These are phyloP conservation scores for Lachnellula willkommii DNA, from an alignment of 2,329 filamentous ascomycete genomes.

Conservation along the genomic window DNA sequence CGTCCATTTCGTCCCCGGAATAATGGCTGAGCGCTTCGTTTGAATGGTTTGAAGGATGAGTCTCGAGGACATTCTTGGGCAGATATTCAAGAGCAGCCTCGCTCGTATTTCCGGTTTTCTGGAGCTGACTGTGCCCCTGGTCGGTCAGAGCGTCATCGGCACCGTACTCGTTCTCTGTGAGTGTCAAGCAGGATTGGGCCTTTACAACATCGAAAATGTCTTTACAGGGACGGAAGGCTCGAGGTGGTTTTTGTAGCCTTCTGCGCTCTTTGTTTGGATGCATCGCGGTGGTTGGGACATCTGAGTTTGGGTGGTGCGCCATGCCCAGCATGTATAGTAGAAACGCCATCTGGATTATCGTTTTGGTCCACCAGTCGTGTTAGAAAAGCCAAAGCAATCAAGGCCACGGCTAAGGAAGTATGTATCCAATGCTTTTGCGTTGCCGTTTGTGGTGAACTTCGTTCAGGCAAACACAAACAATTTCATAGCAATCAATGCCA, in stretches of 20 bases:
- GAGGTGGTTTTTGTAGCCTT: not conserved
- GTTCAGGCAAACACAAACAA: too few species aligned
- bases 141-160: slow-evolving; percentile 4
- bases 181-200: slow-evolving; percentile 10
- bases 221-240: slow-evolving; percentile 5
- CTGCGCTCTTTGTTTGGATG: not conserved
- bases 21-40: slow-evolving; percentile 5
- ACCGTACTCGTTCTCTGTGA: slow-evolving; percentile 2
- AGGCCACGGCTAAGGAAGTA: too few species aligned
- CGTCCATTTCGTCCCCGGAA: slow-evolving; percentile 7
- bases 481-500: too few species aligned
- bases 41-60: not conserved
- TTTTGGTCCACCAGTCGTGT: not conserved
- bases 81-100: not conserved
- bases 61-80: slow-evolving; percentile 1
- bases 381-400: too few species aligned
- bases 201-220: slow-evolving; percentile 7
- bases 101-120: not conserved
- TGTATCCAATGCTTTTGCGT: too few species aligned
- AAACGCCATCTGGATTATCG: not conserved
- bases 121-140: not conserved
- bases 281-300: not conserved
- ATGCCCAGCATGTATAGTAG: not conserved
- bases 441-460: too few species aligned
- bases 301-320: not conserved